A percentile compares a stretch with the other conserved stretches of the same genome.
These are phyloP conservation scores for Erysiphe neolycopersici DNA, from an alignment of 2,329 filamentous ascomycete genomes.

Conservation along the genomic window DNA sequence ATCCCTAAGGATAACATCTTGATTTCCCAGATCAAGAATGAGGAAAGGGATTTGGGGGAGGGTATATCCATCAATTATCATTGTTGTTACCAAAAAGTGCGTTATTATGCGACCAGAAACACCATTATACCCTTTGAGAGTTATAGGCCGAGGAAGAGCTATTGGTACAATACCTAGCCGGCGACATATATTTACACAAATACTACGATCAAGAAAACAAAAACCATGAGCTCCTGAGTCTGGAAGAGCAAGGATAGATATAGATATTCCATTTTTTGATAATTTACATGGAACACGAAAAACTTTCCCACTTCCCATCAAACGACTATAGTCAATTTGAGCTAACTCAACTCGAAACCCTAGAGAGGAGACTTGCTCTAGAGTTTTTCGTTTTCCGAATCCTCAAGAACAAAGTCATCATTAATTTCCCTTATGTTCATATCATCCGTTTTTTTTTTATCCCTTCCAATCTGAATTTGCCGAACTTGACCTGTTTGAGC, in stretches of 20 bases:
- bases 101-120: not conserved
- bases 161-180: not conserved
- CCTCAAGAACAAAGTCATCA: not conserved
- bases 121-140: not conserved
- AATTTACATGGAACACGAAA: not conserved
- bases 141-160: not conserved
- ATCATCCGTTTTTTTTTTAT: not conserved
- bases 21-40: not conserved
- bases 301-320: not conserved
- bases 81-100: not conserved
- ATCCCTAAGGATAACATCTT: not conserved
- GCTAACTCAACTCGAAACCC: not conserved
- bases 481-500: not conserved
- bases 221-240: too few species aligned
- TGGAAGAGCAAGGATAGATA: too few species aligned
- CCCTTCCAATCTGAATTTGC: not conserved
- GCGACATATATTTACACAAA: not conserved
- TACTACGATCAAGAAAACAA: too few species aligned
- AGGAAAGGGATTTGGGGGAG: not conserved
- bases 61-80: too few species aligned
- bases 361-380: conserved; percentile 1
- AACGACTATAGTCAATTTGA: not conserved
- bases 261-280: not conserved
- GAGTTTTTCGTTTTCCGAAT: not conserved
- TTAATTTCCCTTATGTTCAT: too few species aligned